A percentile compares a stretch with the other conserved stretches of the same genome.
phyloP scores from a whole-genome alignment of 129 eudicot genomes.

The Helianthus annuus region DNA sequence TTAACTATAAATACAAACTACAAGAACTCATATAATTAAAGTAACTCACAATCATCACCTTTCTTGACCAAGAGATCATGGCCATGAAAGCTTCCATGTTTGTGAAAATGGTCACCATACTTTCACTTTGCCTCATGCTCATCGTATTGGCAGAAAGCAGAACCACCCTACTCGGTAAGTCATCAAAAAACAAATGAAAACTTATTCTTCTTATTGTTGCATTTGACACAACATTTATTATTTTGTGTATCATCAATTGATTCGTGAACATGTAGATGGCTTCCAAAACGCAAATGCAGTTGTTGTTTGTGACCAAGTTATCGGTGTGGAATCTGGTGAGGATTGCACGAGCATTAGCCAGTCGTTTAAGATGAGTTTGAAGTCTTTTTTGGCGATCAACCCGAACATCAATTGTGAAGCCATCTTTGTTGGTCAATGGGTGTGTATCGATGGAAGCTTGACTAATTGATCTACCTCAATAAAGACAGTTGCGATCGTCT shows the following conservation, averaged over 20 bases:
- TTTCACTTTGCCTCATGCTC: conserved; percentile 30
- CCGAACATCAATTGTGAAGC: conserved; percentile 37
- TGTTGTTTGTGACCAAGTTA: conserved; percentile 24
- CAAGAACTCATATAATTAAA: background rate
- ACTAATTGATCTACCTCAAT: background rate
- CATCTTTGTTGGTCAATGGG: conserved; percentile 37
- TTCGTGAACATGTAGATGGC: background rate
- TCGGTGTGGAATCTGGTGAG: conserved; percentile 23
- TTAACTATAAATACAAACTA: background rate
- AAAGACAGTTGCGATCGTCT: background rate
- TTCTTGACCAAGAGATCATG: conserved; percentile 8
- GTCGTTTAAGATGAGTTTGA: conserved; percentile 16
- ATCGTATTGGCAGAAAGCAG: conserved; percentile 21
- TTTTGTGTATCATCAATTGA: background rate
- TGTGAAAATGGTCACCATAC: conserved; percentile 15
- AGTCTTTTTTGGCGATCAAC: conserved; percentile 25
- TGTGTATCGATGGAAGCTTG: conserved; percentile 25
- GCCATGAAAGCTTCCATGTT: conserved; percentile 29
- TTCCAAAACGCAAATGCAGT: conserved; percentile 10
- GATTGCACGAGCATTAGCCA: conserved; percentile 28
- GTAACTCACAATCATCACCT: background rate
- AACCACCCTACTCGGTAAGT: conserved; percentile 12
- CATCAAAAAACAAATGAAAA: background rate
- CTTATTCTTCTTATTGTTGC: background rate
- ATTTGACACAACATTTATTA: background rate